Conservation (phyloP, 495 filamentous ascomycete genomes). For the Neurospora terricola region DNA sequence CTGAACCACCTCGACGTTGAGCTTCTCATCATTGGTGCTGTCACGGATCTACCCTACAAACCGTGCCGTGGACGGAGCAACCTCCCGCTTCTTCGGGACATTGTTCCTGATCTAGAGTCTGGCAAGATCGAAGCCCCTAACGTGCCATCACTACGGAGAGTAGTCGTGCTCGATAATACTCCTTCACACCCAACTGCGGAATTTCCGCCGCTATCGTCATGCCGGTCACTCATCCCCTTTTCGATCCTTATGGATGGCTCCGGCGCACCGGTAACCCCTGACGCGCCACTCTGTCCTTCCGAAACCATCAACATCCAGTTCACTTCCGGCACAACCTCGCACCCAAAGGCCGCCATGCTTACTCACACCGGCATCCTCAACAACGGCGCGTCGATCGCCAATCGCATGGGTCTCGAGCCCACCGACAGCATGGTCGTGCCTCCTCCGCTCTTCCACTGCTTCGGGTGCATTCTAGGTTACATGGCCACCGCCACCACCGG, state of each 20-base stretch:
- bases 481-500: slow-evolving; percentile 91
- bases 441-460: slow-evolving; percentile 88
- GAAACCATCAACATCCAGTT: slow-evolving; percentile 96
- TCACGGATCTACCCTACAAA: slow-evolving; percentile 80
- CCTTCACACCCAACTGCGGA: slow-evolving; percentile 29
- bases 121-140: slow-evolving; percentile 48
- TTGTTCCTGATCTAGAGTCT: slow-evolving; percentile 50
- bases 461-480: slow-evolving; percentile 83
- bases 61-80: slow-evolving; percentile 62
- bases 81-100: slow-evolving; percentile 51
- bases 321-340: slow-evolving; percentile 83
- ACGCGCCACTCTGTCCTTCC: slow-evolving; percentile 43
- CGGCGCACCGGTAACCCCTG: slow-evolving; percentile 31
- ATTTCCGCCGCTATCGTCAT: slow-evolving; percentile 17
- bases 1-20: slow-evolving; percentile 64
- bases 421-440: slow-evolving; percentile 74
- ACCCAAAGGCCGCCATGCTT: slow-evolving; percentile 87
- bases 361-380: slow-evolving; percentile 80
- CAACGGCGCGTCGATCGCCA: slow-evolving; percentile 73
- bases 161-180: slow-evolving; percentile 80
- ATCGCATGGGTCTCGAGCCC: slow-evolving; percentile 67
- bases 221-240: slow-evolving; percentile 41
- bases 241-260: slow-evolving; percentile 35
- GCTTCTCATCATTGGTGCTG: slow-evolving; percentile 72
- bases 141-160: slow-evolving; percentile 57